Conservation (phyloP, 495 filamentous ascomycete species). For the Aspergillus saccharolyticus region DNA sequence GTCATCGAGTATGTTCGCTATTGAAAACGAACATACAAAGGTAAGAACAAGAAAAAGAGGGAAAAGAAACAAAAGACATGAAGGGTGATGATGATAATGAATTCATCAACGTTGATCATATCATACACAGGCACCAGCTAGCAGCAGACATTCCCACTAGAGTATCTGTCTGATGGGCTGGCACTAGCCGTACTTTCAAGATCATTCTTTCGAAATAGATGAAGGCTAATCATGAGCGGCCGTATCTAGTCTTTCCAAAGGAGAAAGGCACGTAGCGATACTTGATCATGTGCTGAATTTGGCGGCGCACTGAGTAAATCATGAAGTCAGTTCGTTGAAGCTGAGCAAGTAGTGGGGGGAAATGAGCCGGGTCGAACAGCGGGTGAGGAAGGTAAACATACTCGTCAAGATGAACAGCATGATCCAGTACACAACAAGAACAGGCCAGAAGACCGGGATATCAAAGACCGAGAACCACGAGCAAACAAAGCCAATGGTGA, state of each 20-base stretch:
- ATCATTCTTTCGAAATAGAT: background rate
- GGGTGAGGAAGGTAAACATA: conserved; percentile 44
- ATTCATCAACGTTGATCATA: background rate
- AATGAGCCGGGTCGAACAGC: background rate
- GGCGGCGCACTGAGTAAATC: conserved; percentile 70
- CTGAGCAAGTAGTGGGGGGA: background rate
- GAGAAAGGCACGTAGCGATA: conserved; percentile 98
- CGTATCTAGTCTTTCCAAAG: conserved; percentile 83
- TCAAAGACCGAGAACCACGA: conserved; percentile 92
- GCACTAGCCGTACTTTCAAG: background rate
- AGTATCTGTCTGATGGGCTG: background rate
- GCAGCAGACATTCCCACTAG: background rate
- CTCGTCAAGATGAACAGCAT: conserved; percentile 93
- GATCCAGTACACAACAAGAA: conserved; percentile 96
- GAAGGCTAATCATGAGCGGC: conserved; percentile 28
- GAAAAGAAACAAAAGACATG: background rate
- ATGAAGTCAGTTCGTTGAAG: background rate
- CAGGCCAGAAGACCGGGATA: conserved; percentile 98
- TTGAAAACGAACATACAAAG: background rate
- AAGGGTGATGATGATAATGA: background rate
- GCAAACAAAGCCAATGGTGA: conserved; percentile 78
- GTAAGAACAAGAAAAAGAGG: background rate
- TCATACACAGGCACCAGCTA: background rate
- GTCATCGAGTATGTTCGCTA: background rate
- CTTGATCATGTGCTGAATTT: conserved; percentile 99